phyloP scores from a whole-genome alignment of 352 stramenopile species.

The Globisporangium perplexum region DNA sequence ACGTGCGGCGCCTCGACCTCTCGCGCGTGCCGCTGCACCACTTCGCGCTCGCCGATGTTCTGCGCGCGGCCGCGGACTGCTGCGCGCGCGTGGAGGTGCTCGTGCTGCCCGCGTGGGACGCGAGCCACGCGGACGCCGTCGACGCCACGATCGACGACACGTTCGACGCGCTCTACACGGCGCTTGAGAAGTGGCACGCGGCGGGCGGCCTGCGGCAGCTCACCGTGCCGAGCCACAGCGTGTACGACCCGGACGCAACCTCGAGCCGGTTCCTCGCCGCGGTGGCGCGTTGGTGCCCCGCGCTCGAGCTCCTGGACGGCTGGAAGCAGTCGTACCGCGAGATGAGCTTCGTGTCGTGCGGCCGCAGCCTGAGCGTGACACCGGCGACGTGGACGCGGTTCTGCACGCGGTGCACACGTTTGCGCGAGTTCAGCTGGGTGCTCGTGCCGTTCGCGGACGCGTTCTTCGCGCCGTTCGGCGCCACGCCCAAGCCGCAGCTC shows the following conservation, averaged over 20 bases:
- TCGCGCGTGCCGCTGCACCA: conserved; percentile 32
- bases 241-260: conserved; percentile 17
- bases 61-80: conserved; percentile 22
- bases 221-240: conserved; percentile 7
- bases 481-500: conserved; percentile 25
- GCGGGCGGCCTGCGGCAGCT: conserved; percentile 2
- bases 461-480: conserved; percentile 56
- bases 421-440: conserved; percentile 69
- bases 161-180: conserved; percentile 24
- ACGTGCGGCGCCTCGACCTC: conserved; percentile 38
- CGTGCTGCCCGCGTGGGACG: conserved; percentile 30
- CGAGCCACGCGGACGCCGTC: conserved; percentile 20
- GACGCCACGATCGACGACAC: conserved; percentile 36
- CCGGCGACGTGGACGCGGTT: conserved; percentile 37
- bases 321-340: conserved; percentile 58
- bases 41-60: conserved; percentile 27
- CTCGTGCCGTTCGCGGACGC: conserved; percentile 58
- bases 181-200: conserved; percentile 22
- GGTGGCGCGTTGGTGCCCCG: conserved; percentile 31
- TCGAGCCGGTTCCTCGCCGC: conserved; percentile 22
- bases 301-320: conserved; percentile 56
- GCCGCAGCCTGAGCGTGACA: conserved; percentile 31
- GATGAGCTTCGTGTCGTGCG: conserved; percentile 23
- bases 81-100: conserved; percentile 32
- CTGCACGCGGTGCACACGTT: conserved; percentile 24